Conservation (phyloP, 2,329 filamentous ascomycete species). For the Colletotrichum tofieldiae region DNA sequence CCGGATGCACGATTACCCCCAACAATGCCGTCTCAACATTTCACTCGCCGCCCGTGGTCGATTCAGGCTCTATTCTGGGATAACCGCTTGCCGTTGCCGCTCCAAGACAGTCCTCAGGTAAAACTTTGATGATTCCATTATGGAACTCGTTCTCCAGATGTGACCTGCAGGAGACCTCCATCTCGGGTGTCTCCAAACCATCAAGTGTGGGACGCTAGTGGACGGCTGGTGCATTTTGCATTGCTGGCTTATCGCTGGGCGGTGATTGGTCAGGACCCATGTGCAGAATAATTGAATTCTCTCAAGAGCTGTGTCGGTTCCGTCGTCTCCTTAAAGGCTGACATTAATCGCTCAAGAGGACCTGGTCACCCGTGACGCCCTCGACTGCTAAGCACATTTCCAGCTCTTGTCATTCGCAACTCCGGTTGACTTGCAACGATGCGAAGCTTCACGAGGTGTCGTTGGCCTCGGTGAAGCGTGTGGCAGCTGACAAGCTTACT, state of each 20-base stretch:
- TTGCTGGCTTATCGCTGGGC: constrained; percentile 50
- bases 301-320: constrained; percentile 43
- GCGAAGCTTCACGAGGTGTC: constrained; percentile 37
- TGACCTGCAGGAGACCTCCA: constrained; percentile 43
- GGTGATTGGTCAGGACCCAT: constrained; percentile 48
- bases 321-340: constrained; percentile 38
- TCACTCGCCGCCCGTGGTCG: constrained; percentile 14
- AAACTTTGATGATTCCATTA: constrained; percentile 46
- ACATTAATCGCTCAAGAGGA: constrained; percentile 42
- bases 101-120: constrained; percentile 34
- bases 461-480: constrained; percentile 41
- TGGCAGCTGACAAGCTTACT: constrained; percentile 42
- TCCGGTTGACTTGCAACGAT: constrained; percentile 33
- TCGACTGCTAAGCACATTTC: constrained; percentile 37
- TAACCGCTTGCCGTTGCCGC: constrained; percentile 40
- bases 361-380: constrained; percentile 13
- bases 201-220: constrained; percentile 42
- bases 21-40: constrained; percentile 31
- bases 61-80: constrained; percentile 27
- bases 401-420: constrained; percentile 40
- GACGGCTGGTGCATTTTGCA: constrained; percentile 41
- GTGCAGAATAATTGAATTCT: constrained; percentile 55
- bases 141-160: constrained; percentile 43
- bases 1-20: constrained; percentile 37
- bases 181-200: constrained; percentile 39